Conservation (phyloP, 306 rosid species). For the Heteromeles arbutifolia region DNA sequence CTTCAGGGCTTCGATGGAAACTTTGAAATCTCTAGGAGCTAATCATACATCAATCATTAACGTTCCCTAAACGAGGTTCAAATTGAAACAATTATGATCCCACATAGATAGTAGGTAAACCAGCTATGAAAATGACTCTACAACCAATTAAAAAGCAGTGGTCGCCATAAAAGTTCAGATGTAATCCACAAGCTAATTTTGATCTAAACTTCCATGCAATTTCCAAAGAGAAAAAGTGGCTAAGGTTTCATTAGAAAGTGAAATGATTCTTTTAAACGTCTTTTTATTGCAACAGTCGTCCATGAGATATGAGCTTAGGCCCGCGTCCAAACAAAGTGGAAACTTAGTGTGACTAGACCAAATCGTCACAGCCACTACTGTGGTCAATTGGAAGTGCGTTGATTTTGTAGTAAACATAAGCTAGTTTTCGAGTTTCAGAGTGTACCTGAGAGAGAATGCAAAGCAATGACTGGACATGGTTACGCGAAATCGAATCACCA, state of each 20-base stretch:
- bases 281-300: background rate
- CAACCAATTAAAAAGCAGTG: conserved; percentile 1
- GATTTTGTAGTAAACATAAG: background rate
- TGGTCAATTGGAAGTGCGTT: background rate
- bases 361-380: background rate
- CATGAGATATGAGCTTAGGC: background rate
- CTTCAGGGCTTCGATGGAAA: too few species aligned
- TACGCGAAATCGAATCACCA: conserved; percentile 82
- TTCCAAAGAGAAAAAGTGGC: background rate
- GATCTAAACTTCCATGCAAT: background rate
- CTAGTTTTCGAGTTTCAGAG: background rate
- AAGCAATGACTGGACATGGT: conserved; percentile 72
- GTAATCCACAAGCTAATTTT: background rate
- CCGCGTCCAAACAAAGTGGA: background rate
- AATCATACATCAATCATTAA: background rate
- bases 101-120: conserved; percentile 15
- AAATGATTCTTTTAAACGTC: background rate
- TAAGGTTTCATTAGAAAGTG: background rate
- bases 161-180: background rate
- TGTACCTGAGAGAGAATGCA: conserved; percentile 76
- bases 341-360: background rate
- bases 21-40: background rate
- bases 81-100: conserved; percentile 2
- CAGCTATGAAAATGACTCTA: conserved; percentile 15
- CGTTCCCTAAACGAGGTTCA: background rate